These are phyloP conservation scores for Amphichorda felina DNA, from an alignment of 2,329 filamentous ascomycete species.

Conservation along the genomic window DNA sequence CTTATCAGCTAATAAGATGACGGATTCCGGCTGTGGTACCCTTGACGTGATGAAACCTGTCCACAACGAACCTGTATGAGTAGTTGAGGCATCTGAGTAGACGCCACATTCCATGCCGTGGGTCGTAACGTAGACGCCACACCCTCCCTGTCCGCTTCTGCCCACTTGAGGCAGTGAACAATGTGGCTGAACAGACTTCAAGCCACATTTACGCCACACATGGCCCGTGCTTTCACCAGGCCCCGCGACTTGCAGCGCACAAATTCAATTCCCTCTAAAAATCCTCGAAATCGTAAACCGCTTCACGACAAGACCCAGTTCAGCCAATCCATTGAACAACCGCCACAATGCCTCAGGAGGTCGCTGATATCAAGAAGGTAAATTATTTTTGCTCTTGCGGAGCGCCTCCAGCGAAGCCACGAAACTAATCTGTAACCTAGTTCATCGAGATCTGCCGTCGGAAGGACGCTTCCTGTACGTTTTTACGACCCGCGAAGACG, in stretches of 20 bases:
- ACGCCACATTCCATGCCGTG: conserved; percentile 4
- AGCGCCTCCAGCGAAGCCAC: conserved; percentile 5
- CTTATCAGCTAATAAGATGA: too few relatives aligned
- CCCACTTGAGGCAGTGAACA: too few relatives aligned
- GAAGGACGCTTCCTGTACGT: conserved; percentile 98
- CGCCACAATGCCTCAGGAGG: conserved; percentile 94
- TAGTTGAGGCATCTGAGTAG: conserved; percentile 1
- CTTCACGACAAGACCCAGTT: conserved; percentile 8
- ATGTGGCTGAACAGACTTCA: background rate
- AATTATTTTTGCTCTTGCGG: conserved; percentile 11
- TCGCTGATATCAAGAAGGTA: conserved; percentile 92
- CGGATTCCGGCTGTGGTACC: too few relatives aligned
- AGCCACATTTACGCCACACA: background rate
- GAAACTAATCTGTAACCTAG: conserved; percentile 25
- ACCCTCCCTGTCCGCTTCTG: too few relatives aligned
- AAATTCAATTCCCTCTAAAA: conserved; percentile 13
- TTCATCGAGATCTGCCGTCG: conserved; percentile 99
- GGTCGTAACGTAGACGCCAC: background rate
- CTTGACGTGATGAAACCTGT: background rate
- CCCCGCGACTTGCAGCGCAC: conserved; percentile 14
- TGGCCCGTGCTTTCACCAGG: conserved; percentile 10
- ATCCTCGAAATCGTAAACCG: conserved; percentile 3
- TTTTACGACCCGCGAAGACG: conserved; percentile 5
- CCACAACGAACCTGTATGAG: background rate
- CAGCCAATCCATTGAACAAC: conserved; percentile 17